Base-by-base conservation (phyloP, 2,329 filamentous ascomycete genomes). In the Pyricularia grisea region DNA sequence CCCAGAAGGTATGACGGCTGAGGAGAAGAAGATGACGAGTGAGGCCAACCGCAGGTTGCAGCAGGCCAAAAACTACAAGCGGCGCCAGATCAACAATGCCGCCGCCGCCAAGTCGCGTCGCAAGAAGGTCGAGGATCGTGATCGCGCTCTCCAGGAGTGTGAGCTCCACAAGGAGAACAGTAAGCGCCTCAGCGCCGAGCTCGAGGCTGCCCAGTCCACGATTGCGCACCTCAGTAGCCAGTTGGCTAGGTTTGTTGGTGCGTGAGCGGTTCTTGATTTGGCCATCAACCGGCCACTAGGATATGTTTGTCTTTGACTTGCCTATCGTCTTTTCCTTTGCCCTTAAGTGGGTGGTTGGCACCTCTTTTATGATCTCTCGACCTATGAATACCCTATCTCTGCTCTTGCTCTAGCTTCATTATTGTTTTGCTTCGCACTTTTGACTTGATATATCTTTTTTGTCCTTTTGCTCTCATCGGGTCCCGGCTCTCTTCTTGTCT, bases 21-120 rank as follows among this genome's bases (percentile, higher is more conserved):
- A 17, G 31, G 31, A 64, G 11, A 28, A n/a, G 23, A 23, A 17
- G 10, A 61, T 64, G 50, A 50, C 58, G 27, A 28, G 17, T 4
- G n/a, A 6, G n/a, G 67, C 60, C 67, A 68, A 68, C 67, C 20
- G 12, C 23, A 60, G 60, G 30, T 17, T 68, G 30, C 31, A 25
- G 30, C 20, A 23, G 23, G 67, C 55, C 50, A 64, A 31, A 23
- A 28, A 50, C 58, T 61, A 31, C 27, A 61, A 65, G 58, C 67
- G 67, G 9, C 58, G 67, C 55, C 58, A 64, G 67, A 33, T 61
- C 67, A 68, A 68, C 67, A 68, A 68, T 23, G 58, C 58, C 20
- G 55, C 67, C 28, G 67, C 67, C 25, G 67, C 67, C 67, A 42
- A 50, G 60, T 63, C 67, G 12, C 67, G 67, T 31, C 31, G 28